phyloP scores from a whole-genome alignment of 257 asterid genomes.

The Nicotiana knightiana region DNA sequence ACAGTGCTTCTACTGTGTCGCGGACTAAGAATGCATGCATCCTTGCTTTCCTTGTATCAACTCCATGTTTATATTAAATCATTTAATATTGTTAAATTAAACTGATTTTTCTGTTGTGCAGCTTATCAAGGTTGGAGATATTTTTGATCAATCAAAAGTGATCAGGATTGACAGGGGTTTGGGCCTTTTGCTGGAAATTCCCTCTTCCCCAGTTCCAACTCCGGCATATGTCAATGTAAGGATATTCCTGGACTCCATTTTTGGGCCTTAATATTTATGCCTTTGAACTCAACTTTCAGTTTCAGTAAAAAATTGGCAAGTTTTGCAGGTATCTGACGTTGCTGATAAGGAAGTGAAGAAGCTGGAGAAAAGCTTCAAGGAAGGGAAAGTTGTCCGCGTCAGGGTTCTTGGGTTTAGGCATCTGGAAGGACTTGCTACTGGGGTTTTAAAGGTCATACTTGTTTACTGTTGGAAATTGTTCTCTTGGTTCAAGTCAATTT shows the following conservation, averaged over 20 bases:
- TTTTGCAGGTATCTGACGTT: constrained; percentile 57
- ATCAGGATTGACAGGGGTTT: constrained; percentile 77
- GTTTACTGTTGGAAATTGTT: constrained; percentile 3
- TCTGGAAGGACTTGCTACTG: constrained; percentile 93
- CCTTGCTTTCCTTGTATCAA: not conserved
- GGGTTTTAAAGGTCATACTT: constrained; percentile 58
- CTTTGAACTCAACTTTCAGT: not conserved
- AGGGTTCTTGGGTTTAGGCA: constrained; percentile 84
- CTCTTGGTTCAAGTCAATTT: not conserved
- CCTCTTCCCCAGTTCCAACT: constrained; percentile 68
- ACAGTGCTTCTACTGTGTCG: not conserved
- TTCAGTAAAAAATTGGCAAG: constrained; percentile 7
- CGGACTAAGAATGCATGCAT: not conserved
- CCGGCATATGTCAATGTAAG: constrained; percentile 92
- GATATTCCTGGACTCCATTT: not conserved
- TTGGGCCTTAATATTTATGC: not conserved
- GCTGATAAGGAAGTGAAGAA: constrained; percentile 74
- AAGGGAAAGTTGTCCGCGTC: constrained; percentile 68
- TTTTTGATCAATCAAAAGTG: constrained; percentile 73
- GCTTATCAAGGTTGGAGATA: constrained; percentile 84
- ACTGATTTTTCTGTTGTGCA: constrained; percentile 29
- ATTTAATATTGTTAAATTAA: not conserved
- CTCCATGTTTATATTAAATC: not conserved
- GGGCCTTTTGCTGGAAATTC: constrained; percentile 79
- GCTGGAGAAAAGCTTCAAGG: constrained; percentile 74